Evolutionary conservation across 1,139 yeast genomes (phyloP).

Genomic region (Taiozyma onychis): DNA sequence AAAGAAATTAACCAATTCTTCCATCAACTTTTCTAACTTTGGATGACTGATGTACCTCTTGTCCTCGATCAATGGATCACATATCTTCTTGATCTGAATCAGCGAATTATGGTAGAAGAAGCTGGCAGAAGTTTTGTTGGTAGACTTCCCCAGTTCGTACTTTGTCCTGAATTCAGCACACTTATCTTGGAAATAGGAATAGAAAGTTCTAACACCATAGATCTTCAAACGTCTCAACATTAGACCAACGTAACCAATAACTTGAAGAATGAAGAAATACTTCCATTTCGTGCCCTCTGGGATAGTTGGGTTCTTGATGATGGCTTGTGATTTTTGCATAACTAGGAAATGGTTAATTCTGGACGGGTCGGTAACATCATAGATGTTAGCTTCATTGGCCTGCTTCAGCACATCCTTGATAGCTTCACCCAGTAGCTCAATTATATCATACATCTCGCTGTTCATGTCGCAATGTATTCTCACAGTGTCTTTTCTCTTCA

Average conservation of each 20-base stretch:
- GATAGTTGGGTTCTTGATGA: constrained; percentile 44
- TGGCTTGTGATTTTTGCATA: constrained; percentile 59
- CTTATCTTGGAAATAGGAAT: constrained; percentile 55
- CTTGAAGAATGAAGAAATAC: constrained; percentile 51
- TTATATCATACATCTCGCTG: constrained; percentile 46
- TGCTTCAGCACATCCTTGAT: constrained; percentile 56
- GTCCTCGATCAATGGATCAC: constrained; percentile 39
- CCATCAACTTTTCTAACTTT: constrained; percentile 56
- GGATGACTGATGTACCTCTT: constrained; percentile 61
- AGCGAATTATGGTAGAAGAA: constrained; percentile 52
- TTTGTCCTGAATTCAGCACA: constrained; percentile 54
- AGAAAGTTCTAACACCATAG: constrained; percentile 80
- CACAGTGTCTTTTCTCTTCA: constrained; percentile 64
- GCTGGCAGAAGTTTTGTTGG: constrained; percentile 53
- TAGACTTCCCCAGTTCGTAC: constrained; percentile 38
- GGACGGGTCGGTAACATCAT: constrained; percentile 58
- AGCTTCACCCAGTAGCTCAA: constrained; percentile 52
- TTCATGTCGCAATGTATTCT: constrained; percentile 51
- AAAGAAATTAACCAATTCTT: constrained; percentile 55
- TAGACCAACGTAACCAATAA: constrained; percentile 73
- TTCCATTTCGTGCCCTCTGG: constrained; percentile 73
- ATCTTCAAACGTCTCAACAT: constrained; percentile 61
- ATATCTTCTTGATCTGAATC: constrained; percentile 36
- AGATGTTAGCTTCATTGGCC: constrained; percentile 59
- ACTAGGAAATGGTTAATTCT: constrained; percentile 68